Conservation (phyloP, 495 filamentous ascomycete species). For the Cetradonia linearis region DNA sequence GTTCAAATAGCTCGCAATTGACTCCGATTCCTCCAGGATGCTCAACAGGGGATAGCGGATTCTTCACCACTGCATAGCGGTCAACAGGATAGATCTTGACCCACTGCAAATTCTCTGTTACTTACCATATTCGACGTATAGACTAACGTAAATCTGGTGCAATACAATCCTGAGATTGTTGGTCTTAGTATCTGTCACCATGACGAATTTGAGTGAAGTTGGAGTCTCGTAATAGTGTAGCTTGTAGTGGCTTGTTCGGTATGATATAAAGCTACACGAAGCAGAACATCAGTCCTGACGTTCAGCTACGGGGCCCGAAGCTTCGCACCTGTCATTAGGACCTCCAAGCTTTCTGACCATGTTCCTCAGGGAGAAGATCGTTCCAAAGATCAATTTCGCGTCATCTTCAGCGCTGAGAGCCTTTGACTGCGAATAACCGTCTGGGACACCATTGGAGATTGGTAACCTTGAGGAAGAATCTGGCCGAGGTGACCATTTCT, state of each 20-base stretch:
- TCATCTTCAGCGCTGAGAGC: slow-evolving; percentile 66
- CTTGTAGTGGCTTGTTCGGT: slow-evolving; percentile 87
- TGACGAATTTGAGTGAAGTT: slow-evolving; percentile 88
- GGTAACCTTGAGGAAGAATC: slow-evolving; percentile 34
- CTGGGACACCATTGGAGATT: slow-evolving; percentile 30
- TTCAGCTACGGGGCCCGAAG: background rate
- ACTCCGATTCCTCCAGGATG: slow-evolving; percentile 82
- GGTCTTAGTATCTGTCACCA: slow-evolving; percentile 85
- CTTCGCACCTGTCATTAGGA: slow-evolving; percentile 61
- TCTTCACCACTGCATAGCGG: slow-evolving; percentile 67
- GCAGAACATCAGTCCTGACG: slow-evolving; percentile 7
- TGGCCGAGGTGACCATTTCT: slow-evolving; percentile 56
- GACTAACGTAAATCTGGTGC: slow-evolving; percentile 96
- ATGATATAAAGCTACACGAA: slow-evolving; percentile 68
- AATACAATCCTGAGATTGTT: slow-evolving; percentile 84
- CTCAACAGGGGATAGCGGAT: slow-evolving; percentile 80
- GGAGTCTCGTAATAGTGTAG: slow-evolving; percentile 98
- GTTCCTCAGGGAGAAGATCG: slow-evolving; percentile 88
- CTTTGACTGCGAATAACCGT: slow-evolving; percentile 32
- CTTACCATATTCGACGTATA: slow-evolving; percentile 90
- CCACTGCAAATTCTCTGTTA: slow-evolving; percentile 2
- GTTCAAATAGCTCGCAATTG: slow-evolving; percentile 88
- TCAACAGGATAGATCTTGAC: slow-evolving; percentile 9
- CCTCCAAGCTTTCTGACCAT: slow-evolving; percentile 94
- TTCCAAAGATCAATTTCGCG: slow-evolving; percentile 94